Evolutionary conservation across 2,329 filamentous ascomycete species (phyloP).

Genomic region (Hypoxylon sp.): DNA sequence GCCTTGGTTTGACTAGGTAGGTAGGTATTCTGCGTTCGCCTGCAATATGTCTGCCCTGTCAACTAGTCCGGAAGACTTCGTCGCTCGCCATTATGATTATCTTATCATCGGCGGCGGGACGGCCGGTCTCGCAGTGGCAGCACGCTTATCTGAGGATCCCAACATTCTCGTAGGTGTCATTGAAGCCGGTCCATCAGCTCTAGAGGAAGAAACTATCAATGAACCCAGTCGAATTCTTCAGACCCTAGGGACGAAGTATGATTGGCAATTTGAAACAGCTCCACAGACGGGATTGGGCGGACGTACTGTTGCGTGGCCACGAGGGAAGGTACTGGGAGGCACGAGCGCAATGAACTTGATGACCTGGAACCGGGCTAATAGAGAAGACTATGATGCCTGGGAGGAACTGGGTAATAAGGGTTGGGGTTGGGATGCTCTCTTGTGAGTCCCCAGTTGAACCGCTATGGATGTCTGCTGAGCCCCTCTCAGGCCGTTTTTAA

Average conservation of each 20-base stretch:
- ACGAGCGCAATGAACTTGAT: constrained; percentile 73
- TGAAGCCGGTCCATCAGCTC: constrained; percentile 58
- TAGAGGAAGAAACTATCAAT: constrained; percentile 50
- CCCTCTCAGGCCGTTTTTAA: constrained; percentile 9
- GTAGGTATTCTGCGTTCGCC: neutral
- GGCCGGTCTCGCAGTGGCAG: constrained; percentile 50
- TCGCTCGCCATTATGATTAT: constrained; percentile 34
- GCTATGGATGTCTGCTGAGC: neutral
- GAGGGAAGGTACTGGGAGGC: constrained; percentile 71
- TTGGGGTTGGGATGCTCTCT: constrained; percentile 69
- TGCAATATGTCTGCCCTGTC: neutral
- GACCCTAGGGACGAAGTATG: constrained; percentile 56
- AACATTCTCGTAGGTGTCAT: constrained; percentile 60
- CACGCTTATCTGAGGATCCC: constrained; percentile 62
- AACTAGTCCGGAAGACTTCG: constrained; percentile 20
- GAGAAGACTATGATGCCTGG: constrained; percentile 70
- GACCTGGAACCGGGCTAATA: constrained; percentile 65
- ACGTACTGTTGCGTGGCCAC: constrained; percentile 59
- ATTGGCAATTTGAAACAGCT: constrained; percentile 61
- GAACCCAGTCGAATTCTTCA: constrained; percentile 58
- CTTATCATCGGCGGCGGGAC: constrained; percentile 50
- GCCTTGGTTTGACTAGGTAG: neutral
- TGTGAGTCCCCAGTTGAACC: constrained; percentile 46
- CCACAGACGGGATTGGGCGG: constrained; percentile 58
- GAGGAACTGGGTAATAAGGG: constrained; percentile 69